A percentile compares a stretch with the other conserved stretches of the same genome.
phyloP scores from a whole-genome alignment of 257 asterid species.

The Eucommia ulmoides region DNA sequence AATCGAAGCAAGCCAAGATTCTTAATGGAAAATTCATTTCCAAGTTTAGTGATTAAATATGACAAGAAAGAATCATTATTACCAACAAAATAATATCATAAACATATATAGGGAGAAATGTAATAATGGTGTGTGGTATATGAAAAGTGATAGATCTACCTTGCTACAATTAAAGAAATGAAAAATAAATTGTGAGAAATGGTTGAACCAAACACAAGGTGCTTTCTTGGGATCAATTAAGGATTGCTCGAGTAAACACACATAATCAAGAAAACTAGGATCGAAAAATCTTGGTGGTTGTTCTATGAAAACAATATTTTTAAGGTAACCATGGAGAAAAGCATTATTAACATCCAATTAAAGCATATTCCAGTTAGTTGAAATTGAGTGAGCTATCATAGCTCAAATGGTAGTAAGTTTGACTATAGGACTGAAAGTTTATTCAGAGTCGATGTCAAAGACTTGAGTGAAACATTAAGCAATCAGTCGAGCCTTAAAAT shows the following conservation, averaged over 20 bases:
- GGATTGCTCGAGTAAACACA: background rate
- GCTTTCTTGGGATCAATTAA: background rate
- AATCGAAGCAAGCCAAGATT: background rate
- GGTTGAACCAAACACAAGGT: background rate
- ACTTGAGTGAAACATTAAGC: background rate
- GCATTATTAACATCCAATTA: background rate
- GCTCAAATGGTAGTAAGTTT: background rate
- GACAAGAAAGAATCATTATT: background rate
- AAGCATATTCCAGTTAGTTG: background rate
- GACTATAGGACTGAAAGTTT: background rate
- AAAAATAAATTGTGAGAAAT: background rate
- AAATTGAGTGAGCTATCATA: background rate
- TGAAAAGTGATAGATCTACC: background rate
- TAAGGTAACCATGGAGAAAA: background rate
- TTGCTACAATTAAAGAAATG: background rate
- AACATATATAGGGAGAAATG: background rate
- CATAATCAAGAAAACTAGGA: background rate
- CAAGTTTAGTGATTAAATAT: background rate
- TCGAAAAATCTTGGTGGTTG: background rate
- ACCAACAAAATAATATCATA: background rate
- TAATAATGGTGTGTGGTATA: background rate
- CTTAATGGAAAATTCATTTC: background rate
- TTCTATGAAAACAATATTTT: background rate
- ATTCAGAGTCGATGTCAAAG: background rate
- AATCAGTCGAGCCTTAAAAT: background rate